Conservation (phyloP, 2,329 filamentous ascomycete genomes). For the Penicillium sp. region DNA sequence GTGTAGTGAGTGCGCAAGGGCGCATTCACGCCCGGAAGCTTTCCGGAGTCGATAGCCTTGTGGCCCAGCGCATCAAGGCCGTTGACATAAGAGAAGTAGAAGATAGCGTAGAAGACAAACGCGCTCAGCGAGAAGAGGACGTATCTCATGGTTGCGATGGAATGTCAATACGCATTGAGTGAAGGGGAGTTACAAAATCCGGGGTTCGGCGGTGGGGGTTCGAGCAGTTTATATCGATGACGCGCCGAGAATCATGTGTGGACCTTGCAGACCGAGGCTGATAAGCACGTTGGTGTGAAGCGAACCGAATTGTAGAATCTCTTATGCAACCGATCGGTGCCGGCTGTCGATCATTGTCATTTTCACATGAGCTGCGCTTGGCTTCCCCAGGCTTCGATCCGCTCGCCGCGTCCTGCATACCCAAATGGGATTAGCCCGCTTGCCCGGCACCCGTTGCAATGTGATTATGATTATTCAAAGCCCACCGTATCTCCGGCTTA, state of each 20-base stretch:
- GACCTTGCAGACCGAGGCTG: constrained; percentile 9
- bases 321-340: constrained; percentile 1
- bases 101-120: constrained; percentile 34
- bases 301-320: constrained; percentile 3
- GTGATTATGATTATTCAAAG: background rate
- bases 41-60: constrained; percentile 22
- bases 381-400: background rate
- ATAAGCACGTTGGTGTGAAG: background rate
- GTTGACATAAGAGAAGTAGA: constrained; percentile 34
- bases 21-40: constrained; percentile 26
- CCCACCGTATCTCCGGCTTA: too few relatives aligned
- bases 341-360: constrained; percentile 13
- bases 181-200: background rate
- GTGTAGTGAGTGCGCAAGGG: constrained; percentile 35
- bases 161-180: background rate
- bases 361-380: constrained; percentile 10
- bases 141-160: constrained; percentile 18
- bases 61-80: constrained; percentile 25
- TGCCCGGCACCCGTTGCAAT: background rate
- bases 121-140: constrained; percentile 32
- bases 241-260: constrained; percentile 10
- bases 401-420: constrained; percentile 18
- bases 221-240: constrained; percentile 4
- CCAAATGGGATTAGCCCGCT: constrained; percentile 10
- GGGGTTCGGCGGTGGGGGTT: background rate